Conservation (phyloP, 176 grass and related monocot genomes). For the Paspalum notatum region DNA sequence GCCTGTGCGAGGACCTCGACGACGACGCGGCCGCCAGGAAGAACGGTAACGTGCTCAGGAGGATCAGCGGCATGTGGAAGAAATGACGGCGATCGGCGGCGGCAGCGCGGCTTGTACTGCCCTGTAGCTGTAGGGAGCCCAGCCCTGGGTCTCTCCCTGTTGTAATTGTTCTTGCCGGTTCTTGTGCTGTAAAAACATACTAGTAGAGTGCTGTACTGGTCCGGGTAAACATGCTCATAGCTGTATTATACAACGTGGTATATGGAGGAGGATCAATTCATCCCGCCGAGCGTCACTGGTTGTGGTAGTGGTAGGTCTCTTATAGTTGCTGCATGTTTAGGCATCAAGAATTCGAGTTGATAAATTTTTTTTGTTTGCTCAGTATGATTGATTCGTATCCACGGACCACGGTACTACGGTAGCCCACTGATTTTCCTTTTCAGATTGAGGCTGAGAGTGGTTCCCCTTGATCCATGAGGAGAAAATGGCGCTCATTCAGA, state of each 20-base stretch:
- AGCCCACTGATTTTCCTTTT: neutral
- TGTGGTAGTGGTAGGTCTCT: neutral
- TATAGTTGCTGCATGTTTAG: neutral
- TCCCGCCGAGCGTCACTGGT: neutral
- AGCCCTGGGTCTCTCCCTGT: neutral
- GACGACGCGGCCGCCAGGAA: slow-evolving; percentile 79
- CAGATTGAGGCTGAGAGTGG: neutral
- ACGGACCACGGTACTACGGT: too few relatives aligned
- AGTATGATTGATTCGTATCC: neutral
- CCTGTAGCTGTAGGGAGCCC: neutral
- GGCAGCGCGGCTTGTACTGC: slow-evolving; percentile 25
- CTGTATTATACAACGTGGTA: slow-evolving; percentile 52
- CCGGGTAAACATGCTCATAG: slow-evolving; percentile 41
- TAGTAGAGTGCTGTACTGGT: slow-evolving; percentile 44
- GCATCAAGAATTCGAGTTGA: neutral
- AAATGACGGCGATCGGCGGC: slow-evolving; percentile 54
- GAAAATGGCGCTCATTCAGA: neutral
- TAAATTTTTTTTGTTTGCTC: neutral
- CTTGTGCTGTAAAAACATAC: slow-evolving; percentile 48
- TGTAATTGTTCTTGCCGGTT: slow-evolving; percentile 55
- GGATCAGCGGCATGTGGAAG: slow-evolving; percentile 98
- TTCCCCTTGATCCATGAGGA: neutral
- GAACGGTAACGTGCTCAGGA: slow-evolving; percentile 78
- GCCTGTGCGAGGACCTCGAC: slow-evolving; percentile 61
- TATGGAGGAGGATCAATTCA: slow-evolving; percentile 48